Evolutionary conservation across 2,329 filamentous ascomycete species (phyloP).

Genomic region (Fusarium sp.): DNA sequence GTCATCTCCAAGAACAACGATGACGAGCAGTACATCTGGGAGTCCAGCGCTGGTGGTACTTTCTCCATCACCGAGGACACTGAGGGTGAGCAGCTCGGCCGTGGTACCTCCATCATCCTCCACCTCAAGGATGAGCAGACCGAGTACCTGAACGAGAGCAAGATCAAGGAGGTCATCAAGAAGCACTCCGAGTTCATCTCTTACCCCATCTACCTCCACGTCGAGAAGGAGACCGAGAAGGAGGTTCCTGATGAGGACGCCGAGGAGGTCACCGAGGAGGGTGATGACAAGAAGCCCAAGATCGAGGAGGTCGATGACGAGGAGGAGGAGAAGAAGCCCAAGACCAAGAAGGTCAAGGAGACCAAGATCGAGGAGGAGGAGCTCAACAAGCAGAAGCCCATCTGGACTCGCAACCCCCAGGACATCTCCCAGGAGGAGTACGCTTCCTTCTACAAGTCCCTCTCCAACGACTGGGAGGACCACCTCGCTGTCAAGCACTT

Average conservation of each 20-base stretch:
- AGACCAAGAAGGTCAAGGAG: conserved; percentile 99
- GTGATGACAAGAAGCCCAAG: conserved; percentile 94
- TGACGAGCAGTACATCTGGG: conserved; percentile 99
- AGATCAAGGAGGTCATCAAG: conserved; percentile 99
- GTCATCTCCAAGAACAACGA: conserved; percentile 99
- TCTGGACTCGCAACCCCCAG: conserved; percentile 98
- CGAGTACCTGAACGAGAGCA: conserved; percentile 98
- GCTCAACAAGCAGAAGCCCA: conserved; percentile 99
- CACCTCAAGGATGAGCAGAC: conserved; percentile 99
- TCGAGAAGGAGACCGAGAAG: conserved; percentile 98
- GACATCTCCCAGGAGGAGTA: conserved; percentile 98
- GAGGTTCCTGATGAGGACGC: conserved; percentile 97
- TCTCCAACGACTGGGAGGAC: conserved; percentile 99
- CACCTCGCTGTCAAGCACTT: conserved; percentile 99
- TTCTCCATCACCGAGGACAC: conserved; percentile 94
- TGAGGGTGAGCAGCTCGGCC: conserved; percentile 89
- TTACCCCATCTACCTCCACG: conserved; percentile 99
- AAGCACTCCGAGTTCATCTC: conserved; percentile 99
- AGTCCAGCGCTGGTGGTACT: conserved; percentile 96
- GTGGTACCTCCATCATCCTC: conserved; percentile 97
- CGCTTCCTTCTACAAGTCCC: conserved; percentile 99
- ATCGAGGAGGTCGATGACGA: conserved; percentile 92
- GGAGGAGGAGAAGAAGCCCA: conserved; percentile 91
- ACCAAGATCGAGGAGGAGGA: conserved; percentile 99
- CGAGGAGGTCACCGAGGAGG: conserved; percentile 71